A percentile compares a stretch with the other conserved stretches of the same genome.
Conservation (phyloP, 202 grass and related monocot genomes). For the Panicum hallii region DNA sequence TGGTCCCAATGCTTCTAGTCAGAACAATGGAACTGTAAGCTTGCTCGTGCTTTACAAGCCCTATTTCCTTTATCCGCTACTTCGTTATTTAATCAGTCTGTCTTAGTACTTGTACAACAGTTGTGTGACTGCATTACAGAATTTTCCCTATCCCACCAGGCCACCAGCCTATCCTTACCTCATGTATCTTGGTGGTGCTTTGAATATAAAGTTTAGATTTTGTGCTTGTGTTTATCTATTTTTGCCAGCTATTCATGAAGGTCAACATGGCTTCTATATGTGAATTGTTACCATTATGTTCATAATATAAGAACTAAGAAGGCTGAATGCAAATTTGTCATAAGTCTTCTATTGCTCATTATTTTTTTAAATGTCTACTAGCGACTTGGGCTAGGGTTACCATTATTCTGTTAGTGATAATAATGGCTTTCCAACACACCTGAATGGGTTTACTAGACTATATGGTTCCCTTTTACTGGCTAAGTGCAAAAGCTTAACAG, state of each 20-base stretch:
- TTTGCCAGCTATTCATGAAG: neutral
- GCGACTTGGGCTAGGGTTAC: neutral
- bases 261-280: neutral
- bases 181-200: neutral
- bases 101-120: neutral
- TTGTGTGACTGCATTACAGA: neutral
- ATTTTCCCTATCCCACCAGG: neutral
- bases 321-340: neutral
- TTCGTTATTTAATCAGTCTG: conserved; percentile 19
- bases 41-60: conserved; percentile 31
- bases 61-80: neutral
- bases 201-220: neutral
- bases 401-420: neutral
- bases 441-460: neutral
- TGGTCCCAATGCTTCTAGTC: conserved; percentile 56
- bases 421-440: neutral
- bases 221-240: conserved; percentile 24
- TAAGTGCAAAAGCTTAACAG: neutral
- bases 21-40: conserved; percentile 92
- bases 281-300: neutral
- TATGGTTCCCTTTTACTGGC: neutral
- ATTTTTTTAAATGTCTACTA: neutral
- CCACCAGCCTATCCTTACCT: neutral
- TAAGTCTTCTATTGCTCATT: neutral
- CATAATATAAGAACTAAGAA: neutral